These are phyloP conservation scores for Ensete glaucum DNA, from an alignment of 176 grass and related monocot species.

Conservation along the genomic window DNA sequence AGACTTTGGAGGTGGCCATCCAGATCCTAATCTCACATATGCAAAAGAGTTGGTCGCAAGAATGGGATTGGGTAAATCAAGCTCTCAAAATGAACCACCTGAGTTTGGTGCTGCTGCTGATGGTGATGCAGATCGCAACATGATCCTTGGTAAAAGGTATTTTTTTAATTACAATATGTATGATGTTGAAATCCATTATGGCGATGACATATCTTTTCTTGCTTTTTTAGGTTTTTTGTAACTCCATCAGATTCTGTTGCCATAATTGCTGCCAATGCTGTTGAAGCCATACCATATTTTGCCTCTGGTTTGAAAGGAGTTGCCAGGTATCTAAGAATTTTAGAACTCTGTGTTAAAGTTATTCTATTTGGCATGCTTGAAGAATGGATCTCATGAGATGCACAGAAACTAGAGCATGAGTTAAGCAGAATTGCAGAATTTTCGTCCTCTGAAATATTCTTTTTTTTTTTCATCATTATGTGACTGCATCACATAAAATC, in stretches of 20 bases:
- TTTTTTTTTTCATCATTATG: too few species aligned
- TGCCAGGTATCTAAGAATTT: conserved; percentile 55
- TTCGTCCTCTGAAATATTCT: too few species aligned
- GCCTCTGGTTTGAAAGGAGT: conserved; percentile 92
- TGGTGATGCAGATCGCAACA: conserved; percentile 99
- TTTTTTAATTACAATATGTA: neutral
- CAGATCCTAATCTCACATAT: conserved; percentile 96
- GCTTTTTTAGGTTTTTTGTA: conserved; percentile 75
- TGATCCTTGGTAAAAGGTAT: conserved; percentile 98
- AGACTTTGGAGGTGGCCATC: conserved; percentile 97
- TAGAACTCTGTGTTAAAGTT: neutral
- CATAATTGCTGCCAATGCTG: conserved; percentile 98
- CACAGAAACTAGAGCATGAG: neutral
- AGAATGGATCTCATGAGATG: neutral
- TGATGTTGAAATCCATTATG: neutral
- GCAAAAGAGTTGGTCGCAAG: conserved; percentile 91
- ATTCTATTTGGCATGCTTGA: neutral
- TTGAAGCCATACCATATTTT: conserved; percentile 91
- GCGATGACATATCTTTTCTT: neutral
- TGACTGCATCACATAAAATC: too few species aligned
- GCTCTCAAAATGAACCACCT: conserved; percentile 40
- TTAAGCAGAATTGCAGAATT: too few species aligned
- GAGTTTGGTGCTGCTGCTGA: conserved; percentile 97
- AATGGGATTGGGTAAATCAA: conserved; percentile 84
- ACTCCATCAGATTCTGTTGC: conserved; percentile 97